phyloP scores from a whole-genome alignment of 371 early-diverging fungal genomes.

The Mortierella sp. region DNA sequence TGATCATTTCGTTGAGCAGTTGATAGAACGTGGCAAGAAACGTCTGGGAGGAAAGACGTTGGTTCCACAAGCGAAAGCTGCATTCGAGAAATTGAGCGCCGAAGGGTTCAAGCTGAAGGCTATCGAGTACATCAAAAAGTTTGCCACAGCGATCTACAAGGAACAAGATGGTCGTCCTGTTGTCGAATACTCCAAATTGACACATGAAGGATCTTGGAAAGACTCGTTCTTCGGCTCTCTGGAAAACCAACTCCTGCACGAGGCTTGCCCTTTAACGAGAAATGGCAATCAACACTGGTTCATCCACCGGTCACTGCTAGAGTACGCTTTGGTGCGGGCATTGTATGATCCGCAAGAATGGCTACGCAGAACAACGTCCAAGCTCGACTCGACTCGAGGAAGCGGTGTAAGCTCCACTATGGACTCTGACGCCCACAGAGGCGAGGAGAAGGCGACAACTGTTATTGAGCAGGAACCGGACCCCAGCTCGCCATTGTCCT shows the following conservation, averaged over 20 bases:
- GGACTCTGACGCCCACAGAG: too few relatives aligned
- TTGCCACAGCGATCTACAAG: slow-evolving; percentile 5
- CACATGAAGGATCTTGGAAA: slow-evolving; percentile 6
- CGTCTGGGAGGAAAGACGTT: too few relatives aligned
- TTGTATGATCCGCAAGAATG: too few relatives aligned
- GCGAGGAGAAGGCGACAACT: too few relatives aligned
- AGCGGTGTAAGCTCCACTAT: too few relatives aligned
- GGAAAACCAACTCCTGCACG: not conserved
- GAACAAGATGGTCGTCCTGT: slow-evolving; percentile 2
- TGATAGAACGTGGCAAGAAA: too few relatives aligned
- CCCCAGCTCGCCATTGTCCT: too few relatives aligned
- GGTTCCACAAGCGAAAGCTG: too few relatives aligned
- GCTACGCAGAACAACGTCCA: too few relatives aligned
- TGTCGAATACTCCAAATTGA: not conserved
- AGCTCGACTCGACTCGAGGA: too few relatives aligned
- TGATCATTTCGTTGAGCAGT: too few relatives aligned
- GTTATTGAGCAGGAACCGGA: too few relatives aligned
- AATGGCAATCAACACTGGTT: slow-evolving; percentile 6
- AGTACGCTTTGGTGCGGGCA: not conserved
- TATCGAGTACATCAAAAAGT: not conserved
- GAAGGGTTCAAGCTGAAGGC: slow-evolving; percentile 1
- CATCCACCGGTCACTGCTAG: slow-evolving; percentile 11
- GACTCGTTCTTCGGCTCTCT: not conserved
- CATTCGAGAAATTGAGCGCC: not conserved
- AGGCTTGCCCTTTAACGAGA: slow-evolving; percentile 5